phyloP scores from a whole-genome alignment of 2,329 filamentous ascomycete genomes.

The Aspergillus sp. region DNA sequence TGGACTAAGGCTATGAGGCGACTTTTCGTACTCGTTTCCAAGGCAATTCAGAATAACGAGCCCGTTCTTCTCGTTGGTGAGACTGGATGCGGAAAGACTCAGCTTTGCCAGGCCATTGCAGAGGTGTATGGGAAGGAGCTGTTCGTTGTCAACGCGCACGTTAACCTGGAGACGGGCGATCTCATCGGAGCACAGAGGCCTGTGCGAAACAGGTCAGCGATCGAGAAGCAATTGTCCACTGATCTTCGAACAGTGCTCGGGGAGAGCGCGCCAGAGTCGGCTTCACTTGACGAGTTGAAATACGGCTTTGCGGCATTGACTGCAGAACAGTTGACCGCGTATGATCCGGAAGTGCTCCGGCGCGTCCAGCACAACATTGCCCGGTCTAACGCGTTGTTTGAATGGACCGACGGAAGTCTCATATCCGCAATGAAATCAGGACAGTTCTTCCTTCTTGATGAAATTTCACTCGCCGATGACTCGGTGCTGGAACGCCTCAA shows the following conservation, averaged over 20 bases:
- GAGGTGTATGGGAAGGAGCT: conserved; percentile 69
- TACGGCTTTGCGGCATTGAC: conserved; percentile 52
- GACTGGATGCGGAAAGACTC: conserved; percentile 96
- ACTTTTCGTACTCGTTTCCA: conserved; percentile 79
- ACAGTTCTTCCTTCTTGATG: conserved; percentile 87
- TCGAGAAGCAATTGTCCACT: conserved; percentile 59
- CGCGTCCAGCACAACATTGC: conserved; percentile 43
- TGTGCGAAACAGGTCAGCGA: conserved; percentile 71
- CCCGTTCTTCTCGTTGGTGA: conserved; percentile 92
- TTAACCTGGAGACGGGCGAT: conserved; percentile 96
- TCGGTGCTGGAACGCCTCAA: conserved; percentile 94
- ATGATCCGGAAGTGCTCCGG: conserved; percentile 45
- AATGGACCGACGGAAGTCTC: conserved; percentile 91
- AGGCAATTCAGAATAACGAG: conserved; percentile 82
- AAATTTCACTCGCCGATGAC: conserved; percentile 96
- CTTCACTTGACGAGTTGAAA: conserved; percentile 51
- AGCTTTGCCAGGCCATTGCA: conserved; percentile 85
- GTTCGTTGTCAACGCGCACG: conserved; percentile 91
- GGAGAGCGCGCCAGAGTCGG: conserved; percentile 25
- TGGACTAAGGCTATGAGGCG: conserved; percentile 95
- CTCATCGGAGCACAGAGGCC: conserved; percentile 92
- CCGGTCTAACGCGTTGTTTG: conserved; percentile 79
- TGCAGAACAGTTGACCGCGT: conserved; percentile 34
- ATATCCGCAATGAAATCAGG: conserved; percentile 89
- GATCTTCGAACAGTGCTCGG: conserved; percentile 49